phyloP scores from a whole-genome alignment of 805 yeast species.

The Clavispora santaluciae region DNA sequence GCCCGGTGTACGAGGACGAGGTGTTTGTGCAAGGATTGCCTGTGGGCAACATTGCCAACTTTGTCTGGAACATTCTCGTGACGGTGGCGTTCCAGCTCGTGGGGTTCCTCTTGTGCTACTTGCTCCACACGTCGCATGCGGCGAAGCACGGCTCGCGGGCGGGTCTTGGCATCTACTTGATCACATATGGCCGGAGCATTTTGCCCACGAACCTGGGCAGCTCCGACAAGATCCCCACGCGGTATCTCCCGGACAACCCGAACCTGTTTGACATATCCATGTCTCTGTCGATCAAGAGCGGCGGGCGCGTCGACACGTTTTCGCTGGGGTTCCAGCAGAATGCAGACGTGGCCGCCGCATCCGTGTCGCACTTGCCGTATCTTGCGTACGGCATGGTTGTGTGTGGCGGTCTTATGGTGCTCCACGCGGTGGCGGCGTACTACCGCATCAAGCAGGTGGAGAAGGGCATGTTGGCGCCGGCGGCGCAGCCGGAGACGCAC shows the following conservation, averaged over 20 bases:
- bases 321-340: conserved; percentile 25
- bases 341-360: conserved; percentile 19
- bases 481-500: conserved; percentile 10
- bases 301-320: conserved; percentile 25
- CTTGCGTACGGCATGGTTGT: conserved; percentile 61
- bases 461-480: conserved; percentile 49
- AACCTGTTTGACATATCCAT: conserved; percentile 28
- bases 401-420: conserved; percentile 60
- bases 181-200: conserved; percentile 52
- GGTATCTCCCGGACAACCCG: conserved; percentile 31
- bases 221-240: conserved; percentile 28
- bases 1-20: conserved; percentile 81
- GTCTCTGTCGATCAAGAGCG: conserved; percentile 21
- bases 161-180: conserved; percentile 82
- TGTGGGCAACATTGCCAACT: conserved; percentile 85
- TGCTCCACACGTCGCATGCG: conserved; percentile 94
- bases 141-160: conserved; percentile 93
- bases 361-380: conserved; percentile 35
- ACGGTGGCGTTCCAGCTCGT: conserved; percentile 90
- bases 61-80: conserved; percentile 85
- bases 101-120: conserved; percentile 85
- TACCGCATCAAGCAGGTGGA: conserved; percentile 76
- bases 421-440: conserved; percentile 70
- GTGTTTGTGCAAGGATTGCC: conserved; percentile 93
- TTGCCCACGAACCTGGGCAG: conserved; percentile 38